phyloP scores from a whole-genome alignment of 352 stramenopile genomes.

The Phytophthora europaea region DNA sequence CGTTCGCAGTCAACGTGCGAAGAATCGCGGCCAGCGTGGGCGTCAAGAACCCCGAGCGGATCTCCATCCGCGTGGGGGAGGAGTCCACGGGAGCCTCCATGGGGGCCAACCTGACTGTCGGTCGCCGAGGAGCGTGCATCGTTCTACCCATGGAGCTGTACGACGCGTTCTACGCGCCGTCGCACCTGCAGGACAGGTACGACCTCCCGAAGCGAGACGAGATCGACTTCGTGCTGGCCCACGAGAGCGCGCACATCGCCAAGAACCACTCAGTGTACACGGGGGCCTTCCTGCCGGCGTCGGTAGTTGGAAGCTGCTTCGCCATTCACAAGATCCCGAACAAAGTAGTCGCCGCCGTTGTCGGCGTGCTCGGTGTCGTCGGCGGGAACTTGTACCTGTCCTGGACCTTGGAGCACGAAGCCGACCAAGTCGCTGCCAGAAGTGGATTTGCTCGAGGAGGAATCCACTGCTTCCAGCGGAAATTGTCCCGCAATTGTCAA shows the following conservation, averaged over 20 bases:
- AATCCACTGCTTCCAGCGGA: slow-evolving; percentile 83
- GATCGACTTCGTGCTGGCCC: slow-evolving; percentile 86
- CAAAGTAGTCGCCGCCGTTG: slow-evolving; percentile 65
- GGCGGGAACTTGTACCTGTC: slow-evolving; percentile 75
- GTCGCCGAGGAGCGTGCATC: slow-evolving; percentile 65
- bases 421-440: slow-evolving; percentile 76
- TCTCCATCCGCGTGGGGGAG: slow-evolving; percentile 77
- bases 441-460: slow-evolving; percentile 74
- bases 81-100: slow-evolving; percentile 71
- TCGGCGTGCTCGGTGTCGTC: slow-evolving; percentile 57
- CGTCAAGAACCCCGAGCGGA: slow-evolving; percentile 70
- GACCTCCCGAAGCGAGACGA: slow-evolving; percentile 76
- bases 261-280: slow-evolving; percentile 84
- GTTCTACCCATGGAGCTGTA: slow-evolving; percentile 86
- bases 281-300: slow-evolving; percentile 65
- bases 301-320: slow-evolving; percentile 66
- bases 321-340: slow-evolving; percentile 79
- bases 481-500: slow-evolving; percentile 79
- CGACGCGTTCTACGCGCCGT: slow-evolving; percentile 75
- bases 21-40: slow-evolving; percentile 68
- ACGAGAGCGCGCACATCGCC: slow-evolving; percentile 86
- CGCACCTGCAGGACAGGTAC: slow-evolving; percentile 55
- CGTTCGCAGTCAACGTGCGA: slow-evolving; percentile 75
- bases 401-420: slow-evolving; percentile 85
- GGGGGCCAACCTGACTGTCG: slow-evolving; percentile 71